Evolutionary conservation across 164 flowering plant species (phyloP), one percentile per base, ranked within the genome.

Genomic region (Vitis rupestris): DNA sequence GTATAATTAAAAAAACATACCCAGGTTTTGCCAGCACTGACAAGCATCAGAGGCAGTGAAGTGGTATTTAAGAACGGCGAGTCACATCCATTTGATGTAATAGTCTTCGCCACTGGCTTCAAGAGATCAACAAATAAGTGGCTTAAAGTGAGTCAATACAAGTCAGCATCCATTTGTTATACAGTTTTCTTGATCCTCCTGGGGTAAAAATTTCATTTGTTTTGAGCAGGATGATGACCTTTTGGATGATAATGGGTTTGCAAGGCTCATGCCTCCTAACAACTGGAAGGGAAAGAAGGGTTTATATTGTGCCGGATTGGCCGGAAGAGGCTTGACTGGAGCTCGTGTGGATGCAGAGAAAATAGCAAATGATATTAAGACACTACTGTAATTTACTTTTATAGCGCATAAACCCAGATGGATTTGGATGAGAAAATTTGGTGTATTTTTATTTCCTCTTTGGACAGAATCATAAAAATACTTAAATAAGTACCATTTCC

Each of bases 51-150:
- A 37, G 79, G 81, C 12, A 72, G 71, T 10, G 69, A 71, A 0
- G 82, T 82, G 4, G 44, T 55, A 6, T 88, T 88, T 30, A 69
- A 73, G 54, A 72, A 83, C 31, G 88, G 83, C 9, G 64, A 61
- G 16, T 63, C 70, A 0, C 50, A 75, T 27, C 63, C 72, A 11
- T 88, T 84, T 63, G 87, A 85, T 56, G 85, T 65, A 1, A 81
- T 88, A 9, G 30, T 88, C 10, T 84, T 88, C 19, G 90, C 92
- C 13, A 88, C 92, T 23, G 88, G 92, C 2, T 88, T 79, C 61
- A 76, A 71, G 54, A 78, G 85, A 52, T 47, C 84, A 8, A 76
- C 86, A 9, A 69, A 70, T 13, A 62, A 65, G 8, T 88, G 92
- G 88, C 86, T 88, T 4, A 73, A 84, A 87, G 88, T 85, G 69